Evolutionary conservation across 768 basidiomycete species (phyloP), one percentile per base, ranked within the genome.

Genomic region (Asterophora lycoperdoides): DNA sequence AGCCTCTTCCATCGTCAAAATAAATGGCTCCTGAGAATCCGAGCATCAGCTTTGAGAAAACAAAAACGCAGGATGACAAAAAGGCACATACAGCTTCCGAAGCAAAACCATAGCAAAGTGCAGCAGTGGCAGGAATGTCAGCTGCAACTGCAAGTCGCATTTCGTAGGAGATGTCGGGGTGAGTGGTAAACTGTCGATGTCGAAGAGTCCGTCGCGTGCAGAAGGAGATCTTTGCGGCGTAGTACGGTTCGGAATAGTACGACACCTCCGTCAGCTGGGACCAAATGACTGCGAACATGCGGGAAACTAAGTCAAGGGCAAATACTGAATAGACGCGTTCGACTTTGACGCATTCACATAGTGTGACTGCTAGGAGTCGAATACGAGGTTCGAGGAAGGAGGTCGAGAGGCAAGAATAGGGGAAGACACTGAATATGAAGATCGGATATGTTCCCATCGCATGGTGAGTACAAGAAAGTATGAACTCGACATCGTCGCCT

Each of bases 281-380:
- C 52, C 52, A 54, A 15, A 8, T 37, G 0, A 38, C 38, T 28
- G 48, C 48, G 17, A 54, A 54, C n/a, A 40, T 9, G 4, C 20
- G 19, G 9, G 52, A 36, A 11, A 54, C 44, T 33, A 46, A 17
- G 13, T 49, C 40, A 5, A 49, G 18, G 5, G 48, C 34, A 13
- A 54, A 54, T 8, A 54, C 48, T 13, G 52, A 54, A 38, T 38
- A 54, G 20, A 54, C 52, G 15, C 52, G 48, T 34, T 46, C 19
- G 9, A 49, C 41, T 0, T 18, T 1, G 11, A 54, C 48, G 19
- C 10, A 42, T 49, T 34, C 26, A 6, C 8, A 23, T 35, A 54
- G 52, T 7, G 28, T 6, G 4, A 41, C 2, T 1, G 32, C 48
- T 14, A 54, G 14, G 13, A 49, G 48, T 15, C 46, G 20, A 5